phyloP scores from a whole-genome alignment of 345 rosid genomes.

The Orychophragmus violaceus region DNA sequence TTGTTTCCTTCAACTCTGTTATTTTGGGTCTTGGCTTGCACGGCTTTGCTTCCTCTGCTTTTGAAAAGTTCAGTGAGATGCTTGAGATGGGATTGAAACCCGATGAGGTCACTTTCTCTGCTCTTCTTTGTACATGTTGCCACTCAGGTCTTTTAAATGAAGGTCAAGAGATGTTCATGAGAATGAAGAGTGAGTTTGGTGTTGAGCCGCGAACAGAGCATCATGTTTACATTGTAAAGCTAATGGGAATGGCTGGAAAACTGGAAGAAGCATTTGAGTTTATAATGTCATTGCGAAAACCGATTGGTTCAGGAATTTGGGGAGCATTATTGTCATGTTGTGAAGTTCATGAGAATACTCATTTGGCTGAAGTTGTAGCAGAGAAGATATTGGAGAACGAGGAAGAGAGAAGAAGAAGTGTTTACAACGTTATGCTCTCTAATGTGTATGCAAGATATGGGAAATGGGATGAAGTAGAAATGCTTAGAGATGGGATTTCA shows the following conservation, averaged over 20 bases:
- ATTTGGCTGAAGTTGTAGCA: slow-evolving; percentile 61
- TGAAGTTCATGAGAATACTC: slow-evolving; percentile 44
- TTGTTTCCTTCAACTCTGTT: slow-evolving; percentile 60
- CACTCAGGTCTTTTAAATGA: slow-evolving; percentile 61
- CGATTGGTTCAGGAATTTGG: slow-evolving; percentile 71
- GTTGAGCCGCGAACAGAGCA: slow-evolving; percentile 60
- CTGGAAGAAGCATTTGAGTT: slow-evolving; percentile 64
- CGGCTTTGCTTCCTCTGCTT: slow-evolving; percentile 59
- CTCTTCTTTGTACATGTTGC: slow-evolving; percentile 76
- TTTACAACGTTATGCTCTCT: slow-evolving; percentile 70
- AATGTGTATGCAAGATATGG: slow-evolving; percentile 68
- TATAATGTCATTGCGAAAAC: slow-evolving; percentile 48
- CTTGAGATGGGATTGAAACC: slow-evolving; percentile 44
- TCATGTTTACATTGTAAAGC: slow-evolving; percentile 68
- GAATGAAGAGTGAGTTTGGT: slow-evolving; percentile 62
- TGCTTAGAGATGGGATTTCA: slow-evolving; percentile 41
- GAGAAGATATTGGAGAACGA: slow-evolving; percentile 44
- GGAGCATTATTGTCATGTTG: slow-evolving; percentile 88
- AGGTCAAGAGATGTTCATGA: slow-evolving; percentile 52
- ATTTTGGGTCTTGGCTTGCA: slow-evolving; percentile 69
- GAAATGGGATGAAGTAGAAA: slow-evolving; percentile 64
- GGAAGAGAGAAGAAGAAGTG: slow-evolving; percentile 51
- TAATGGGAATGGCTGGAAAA: slow-evolving; percentile 65
- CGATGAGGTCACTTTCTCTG: slow-evolving; percentile 64
- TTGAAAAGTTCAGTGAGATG: slow-evolving; percentile 52